Conservation (phyloP, 176 grass and related monocot genomes). For the Musa schizocarpa region DNA sequence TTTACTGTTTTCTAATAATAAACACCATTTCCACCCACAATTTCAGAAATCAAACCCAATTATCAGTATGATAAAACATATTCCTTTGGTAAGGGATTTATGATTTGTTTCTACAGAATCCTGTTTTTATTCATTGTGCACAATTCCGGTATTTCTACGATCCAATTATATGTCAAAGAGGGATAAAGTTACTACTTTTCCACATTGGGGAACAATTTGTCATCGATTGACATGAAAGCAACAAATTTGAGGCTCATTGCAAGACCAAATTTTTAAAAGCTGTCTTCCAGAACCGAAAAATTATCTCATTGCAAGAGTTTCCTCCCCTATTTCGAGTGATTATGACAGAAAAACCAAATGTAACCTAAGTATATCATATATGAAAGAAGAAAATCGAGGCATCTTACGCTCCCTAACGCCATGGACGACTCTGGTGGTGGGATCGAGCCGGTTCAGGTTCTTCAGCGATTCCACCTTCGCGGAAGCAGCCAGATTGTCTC, state of each 20-base stretch:
- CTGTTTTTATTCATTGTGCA: too few relatives aligned
- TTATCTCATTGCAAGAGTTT: background rate
- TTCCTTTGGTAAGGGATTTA: too few relatives aligned
- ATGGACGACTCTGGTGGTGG: slow-evolving; percentile 32
- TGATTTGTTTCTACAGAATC: too few relatives aligned
- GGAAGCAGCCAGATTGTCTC: background rate
- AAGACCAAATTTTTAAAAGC: background rate
- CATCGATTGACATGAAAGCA: too few relatives aligned
- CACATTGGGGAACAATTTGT: background rate
- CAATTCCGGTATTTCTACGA: background rate
- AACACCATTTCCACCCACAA: background rate
- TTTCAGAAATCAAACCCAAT: background rate
- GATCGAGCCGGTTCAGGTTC: slow-evolving; percentile 40
- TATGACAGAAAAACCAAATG: background rate
- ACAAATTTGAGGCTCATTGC: background rate
- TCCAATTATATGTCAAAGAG: background rate
- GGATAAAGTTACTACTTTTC: background rate
- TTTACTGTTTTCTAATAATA: slow-evolving; percentile 2
- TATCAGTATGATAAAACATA: too few relatives aligned
- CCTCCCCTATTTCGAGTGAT: background rate
- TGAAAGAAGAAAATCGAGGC: background rate
- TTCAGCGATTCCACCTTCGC: slow-evolving; percentile 10
- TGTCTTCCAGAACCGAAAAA: background rate
- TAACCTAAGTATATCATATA: background rate
- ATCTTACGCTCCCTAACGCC: slow-evolving; percentile 53